These are phyloP conservation scores for Seminavis robusta DNA, from an alignment of 108 stramenopile species.

Conservation along the genomic window DNA sequence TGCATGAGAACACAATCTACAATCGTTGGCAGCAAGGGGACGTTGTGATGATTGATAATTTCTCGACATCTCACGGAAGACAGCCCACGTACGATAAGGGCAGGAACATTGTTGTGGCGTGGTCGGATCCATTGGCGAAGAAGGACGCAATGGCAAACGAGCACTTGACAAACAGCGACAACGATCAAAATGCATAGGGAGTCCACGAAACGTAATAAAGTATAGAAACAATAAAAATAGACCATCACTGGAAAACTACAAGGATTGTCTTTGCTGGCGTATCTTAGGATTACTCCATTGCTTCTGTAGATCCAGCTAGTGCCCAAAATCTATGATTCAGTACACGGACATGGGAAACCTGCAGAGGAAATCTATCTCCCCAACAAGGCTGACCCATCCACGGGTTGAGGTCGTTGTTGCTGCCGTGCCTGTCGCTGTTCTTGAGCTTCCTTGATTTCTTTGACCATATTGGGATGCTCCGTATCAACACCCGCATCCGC, in stretches of 20 bases:
- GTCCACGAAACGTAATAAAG: too few relatives aligned
- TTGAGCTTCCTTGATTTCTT: neutral
- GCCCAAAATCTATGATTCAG: too few relatives aligned
- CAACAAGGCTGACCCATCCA: slow-evolving; percentile 4
- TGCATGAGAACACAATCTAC: slow-evolving; percentile 29
- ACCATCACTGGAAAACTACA: too few relatives aligned
- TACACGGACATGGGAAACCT: too few relatives aligned
- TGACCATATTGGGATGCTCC: slow-evolving; percentile 6
- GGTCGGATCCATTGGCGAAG: slow-evolving; percentile 20
- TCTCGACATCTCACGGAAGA: slow-evolving; percentile 23
- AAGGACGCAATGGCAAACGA: too few relatives aligned
- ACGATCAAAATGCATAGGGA: too few relatives aligned
- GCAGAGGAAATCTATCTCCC: too few relatives aligned
- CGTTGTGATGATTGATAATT: slow-evolving; percentile 32
- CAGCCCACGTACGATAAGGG: slow-evolving; percentile 27
- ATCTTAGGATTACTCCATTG: too few relatives aligned
- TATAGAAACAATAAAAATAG: too few relatives aligned
- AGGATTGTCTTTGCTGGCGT: too few relatives aligned
- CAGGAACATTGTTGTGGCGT: slow-evolving; percentile 21
- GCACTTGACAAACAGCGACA: too few relatives aligned
- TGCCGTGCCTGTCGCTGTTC: neutral
- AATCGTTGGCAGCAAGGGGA: slow-evolving; percentile 29
- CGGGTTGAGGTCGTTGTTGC: neutral
- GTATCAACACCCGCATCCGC: slow-evolving; percentile 4
- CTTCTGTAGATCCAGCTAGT: too few relatives aligned